Evolutionary conservation across 2,329 filamentous ascomycete genomes (phyloP).

Genomic region (Fusarium sp.): DNA sequence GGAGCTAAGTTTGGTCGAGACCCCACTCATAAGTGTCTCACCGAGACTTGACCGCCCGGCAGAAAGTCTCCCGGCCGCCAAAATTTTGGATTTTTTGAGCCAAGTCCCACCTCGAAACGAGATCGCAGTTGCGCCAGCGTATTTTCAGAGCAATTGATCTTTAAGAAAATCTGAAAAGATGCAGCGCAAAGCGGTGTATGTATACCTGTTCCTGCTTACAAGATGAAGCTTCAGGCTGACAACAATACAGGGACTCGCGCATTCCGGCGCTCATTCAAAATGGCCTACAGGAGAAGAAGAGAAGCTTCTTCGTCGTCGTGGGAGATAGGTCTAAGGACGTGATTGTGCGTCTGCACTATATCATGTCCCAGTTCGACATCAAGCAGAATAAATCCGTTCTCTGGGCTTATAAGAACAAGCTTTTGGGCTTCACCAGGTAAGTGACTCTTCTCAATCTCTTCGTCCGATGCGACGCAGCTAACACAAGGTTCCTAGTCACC

Average conservation of each 20-base stretch:
- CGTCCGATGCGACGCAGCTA: constrained; percentile 29
- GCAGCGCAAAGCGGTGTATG: constrained; percentile 71
- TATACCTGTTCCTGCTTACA: not conserved
- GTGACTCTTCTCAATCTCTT: constrained; percentile 22
- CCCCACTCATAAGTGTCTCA: constrained; percentile 32
- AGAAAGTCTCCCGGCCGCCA: constrained; percentile 53
- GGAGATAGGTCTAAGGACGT: constrained; percentile 94
- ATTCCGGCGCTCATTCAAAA: constrained; percentile 93
- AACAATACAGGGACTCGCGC: constrained; percentile 77
- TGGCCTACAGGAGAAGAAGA: constrained; percentile 94
- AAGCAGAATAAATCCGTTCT: constrained; percentile 93
- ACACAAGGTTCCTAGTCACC: constrained; percentile 70
- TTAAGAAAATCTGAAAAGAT: constrained; percentile 56
- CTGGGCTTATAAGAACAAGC: constrained; percentile 99
- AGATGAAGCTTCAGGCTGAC: constrained; percentile 13
- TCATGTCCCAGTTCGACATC: constrained; percentile 89
- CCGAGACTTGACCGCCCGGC: constrained; percentile 54
- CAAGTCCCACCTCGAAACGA: constrained; percentile 44
- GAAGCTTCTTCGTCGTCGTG: constrained; percentile 97
- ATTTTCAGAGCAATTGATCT: constrained; percentile 48
- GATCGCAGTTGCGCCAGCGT: constrained; percentile 48
- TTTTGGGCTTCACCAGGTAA: constrained; percentile 88
- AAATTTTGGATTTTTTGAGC: constrained; percentile 56
- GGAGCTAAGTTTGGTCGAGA: constrained; percentile 2
- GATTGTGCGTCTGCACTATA: constrained; percentile 92